phyloP scores from a whole-genome alignment of 768 basidiomycete species.

The Ephemerocybe angulata region DNA sequence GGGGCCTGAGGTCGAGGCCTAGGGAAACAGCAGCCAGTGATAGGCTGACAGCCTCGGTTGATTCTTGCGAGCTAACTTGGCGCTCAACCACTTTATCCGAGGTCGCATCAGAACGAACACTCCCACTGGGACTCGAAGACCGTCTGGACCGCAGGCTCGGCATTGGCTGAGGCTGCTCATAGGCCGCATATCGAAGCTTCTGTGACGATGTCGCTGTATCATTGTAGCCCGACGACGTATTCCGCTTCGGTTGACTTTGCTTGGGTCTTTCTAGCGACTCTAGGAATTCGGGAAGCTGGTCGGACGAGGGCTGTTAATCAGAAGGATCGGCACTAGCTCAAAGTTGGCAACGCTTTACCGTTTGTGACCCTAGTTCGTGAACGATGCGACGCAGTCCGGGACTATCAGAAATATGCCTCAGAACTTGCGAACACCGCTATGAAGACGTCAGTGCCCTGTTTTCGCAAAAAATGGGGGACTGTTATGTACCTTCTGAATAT shows the following conservation, averaged over 20 bases:
- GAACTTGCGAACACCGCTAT: slow-evolving; percentile 72
- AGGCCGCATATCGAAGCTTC: slow-evolving; percentile 67
- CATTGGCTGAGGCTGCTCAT: slow-evolving; percentile 55
- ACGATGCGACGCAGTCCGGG: not conserved
- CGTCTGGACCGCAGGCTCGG: slow-evolving; percentile 39
- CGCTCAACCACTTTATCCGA: not conserved
- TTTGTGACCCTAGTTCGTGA: not conserved
- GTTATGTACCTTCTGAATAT: slow-evolving; percentile 52
- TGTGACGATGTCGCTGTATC: slow-evolving; percentile 20
- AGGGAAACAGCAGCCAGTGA: slow-evolving; percentile 9
- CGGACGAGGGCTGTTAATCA: not conserved
- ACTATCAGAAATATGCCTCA: slow-evolving; percentile 16
- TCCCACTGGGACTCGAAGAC: slow-evolving; percentile 20
- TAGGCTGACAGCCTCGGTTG: slow-evolving; percentile 1
- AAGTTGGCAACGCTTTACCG: not conserved
- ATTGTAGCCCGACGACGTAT: slow-evolving; percentile 12
- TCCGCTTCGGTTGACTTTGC: slow-evolving; percentile 10
- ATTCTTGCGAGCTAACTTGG: not conserved
- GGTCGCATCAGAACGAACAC: not conserved
- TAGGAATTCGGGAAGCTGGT: slow-evolving; percentile 71
- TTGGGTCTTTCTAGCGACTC: slow-evolving; percentile 37
- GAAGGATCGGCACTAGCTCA: not conserved
- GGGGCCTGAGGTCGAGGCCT: slow-evolving; percentile 3
- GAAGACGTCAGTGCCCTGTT: not conserved
- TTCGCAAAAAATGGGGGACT: not conserved